Base-by-base conservation (phyloP, 192 early-diverging fungal genomes). In the Coemansia sp. region DNA sequence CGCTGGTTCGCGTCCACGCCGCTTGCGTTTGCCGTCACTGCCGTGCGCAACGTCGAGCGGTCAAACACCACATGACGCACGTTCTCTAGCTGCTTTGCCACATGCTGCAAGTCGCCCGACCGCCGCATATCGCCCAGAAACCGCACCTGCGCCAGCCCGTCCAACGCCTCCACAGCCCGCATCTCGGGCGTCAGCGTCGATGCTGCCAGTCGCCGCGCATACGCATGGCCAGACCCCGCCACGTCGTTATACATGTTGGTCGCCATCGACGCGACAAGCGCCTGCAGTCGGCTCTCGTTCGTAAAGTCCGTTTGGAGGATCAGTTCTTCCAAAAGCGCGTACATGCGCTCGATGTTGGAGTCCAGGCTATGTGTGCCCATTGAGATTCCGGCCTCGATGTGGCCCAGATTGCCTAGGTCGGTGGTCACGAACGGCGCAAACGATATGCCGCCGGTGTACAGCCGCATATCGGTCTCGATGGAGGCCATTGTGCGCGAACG, bases 391-490 rank as follows among this genome's bases (percentile, higher is more conserved):
- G 87, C 85, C 64, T 89, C 87, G 19, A 83, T 84, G 39, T 84
- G 76, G 45, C 84, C 83, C 63, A 88, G 70, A 37, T 88, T 81
- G 9, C 82, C 82, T 38, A 88, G 88, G 48, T 85, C 85, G 7
- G 88, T 90, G 10, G 85, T 84, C 10, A 89, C 68, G 56, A 87
- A 85, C 12, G 88, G 78, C 47, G 87, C 73, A 12, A 86, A 87
- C n/a, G 79, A 82, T 29, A 98, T 83, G 14, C 96, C 96, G 55
- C 92, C 94, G 3, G 95, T 96, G 62, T 86, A 81, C 20, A 91
- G 73, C 19, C 93, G 83, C 57, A 97, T 90, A 1, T 92, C 87
- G 23, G 96, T 92, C 58, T 96, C 94, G 26, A 98, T 87, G 16
- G 88, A 88, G 12, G 89, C 81, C 83, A 97, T 92, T 22, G 82